Evolutionary conservation across 129 eudicot species (phyloP).

Genomic region (Helianthus annuus): HanXRQr2.0-SUNRISE NC_035444.2:27021549-27022048

Average conservation of each 20-base stretch:
- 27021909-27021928: constrained; percentile 63
- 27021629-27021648: constrained; percentile 66
- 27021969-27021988: constrained; percentile 88
- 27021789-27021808: constrained; percentile 86
- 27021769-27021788: constrained; percentile 94
- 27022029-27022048: constrained; percentile 72
- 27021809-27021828: constrained; percentile 87
- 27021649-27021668: constrained; percentile 78
- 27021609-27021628: constrained; percentile 64
- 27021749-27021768: constrained; percentile 80
- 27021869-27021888: constrained; percentile 66
- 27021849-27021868: constrained; percentile 72
- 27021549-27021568: constrained; percentile 70
- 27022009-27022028: constrained; percentile 85
- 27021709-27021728: constrained; percentile 34
- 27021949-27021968: constrained; percentile 87
- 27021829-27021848: constrained; percentile 90
- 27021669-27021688: constrained; percentile 86
- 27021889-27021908: constrained; percentile 67
- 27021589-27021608: constrained; percentile 53
- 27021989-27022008: constrained; percentile 91
- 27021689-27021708: constrained; percentile 69
- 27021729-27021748: constrained; percentile 69
- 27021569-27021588: constrained; percentile 76
- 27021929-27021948: constrained; percentile 84